Conservation (phyloP, 305 asterid genomes). For the Solanum chacoense region DNA sequence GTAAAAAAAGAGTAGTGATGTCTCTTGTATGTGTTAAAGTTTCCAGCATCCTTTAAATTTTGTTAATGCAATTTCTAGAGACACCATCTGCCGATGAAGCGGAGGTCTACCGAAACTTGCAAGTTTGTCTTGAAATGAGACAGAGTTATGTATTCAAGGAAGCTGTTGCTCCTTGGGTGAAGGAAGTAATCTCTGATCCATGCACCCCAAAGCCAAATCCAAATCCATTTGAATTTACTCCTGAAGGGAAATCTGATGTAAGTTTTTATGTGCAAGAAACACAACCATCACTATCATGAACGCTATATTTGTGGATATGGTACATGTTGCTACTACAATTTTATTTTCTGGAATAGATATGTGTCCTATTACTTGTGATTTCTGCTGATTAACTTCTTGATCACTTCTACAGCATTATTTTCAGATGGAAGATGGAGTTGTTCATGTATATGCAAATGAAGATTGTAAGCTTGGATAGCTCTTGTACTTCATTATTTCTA, state of each 20-base stretch:
- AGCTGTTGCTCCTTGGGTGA: conserved; percentile 83
- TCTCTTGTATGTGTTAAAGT: background rate
- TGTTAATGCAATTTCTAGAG: conserved; percentile 41
- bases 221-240: conserved; percentile 62
- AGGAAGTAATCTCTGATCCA: conserved; percentile 81
- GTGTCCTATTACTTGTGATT: background rate
- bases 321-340: background rate
- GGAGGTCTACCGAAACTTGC: conserved; percentile 70
- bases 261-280: conserved; percentile 8
- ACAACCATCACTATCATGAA: background rate
- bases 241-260: conserved; percentile 73
- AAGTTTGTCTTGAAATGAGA: conserved; percentile 81
- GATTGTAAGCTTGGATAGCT: conserved; percentile 47
- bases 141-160: conserved; percentile 66
- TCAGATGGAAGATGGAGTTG: conserved; percentile 89
- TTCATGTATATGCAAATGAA: conserved; percentile 76
- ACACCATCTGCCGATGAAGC: conserved; percentile 80
- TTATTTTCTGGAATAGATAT: background rate
- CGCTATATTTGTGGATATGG: background rate
- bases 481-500: background rate
- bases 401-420: conserved; percentile 53
- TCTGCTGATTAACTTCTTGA: conserved; percentile 6
- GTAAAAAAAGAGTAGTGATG: background rate
- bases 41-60: background rate
- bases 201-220: conserved; percentile 83